Base-by-base conservation (phyloP, 2,329 filamentous ascomycete genomes). In the Fusarium coffeatum region DNA sequence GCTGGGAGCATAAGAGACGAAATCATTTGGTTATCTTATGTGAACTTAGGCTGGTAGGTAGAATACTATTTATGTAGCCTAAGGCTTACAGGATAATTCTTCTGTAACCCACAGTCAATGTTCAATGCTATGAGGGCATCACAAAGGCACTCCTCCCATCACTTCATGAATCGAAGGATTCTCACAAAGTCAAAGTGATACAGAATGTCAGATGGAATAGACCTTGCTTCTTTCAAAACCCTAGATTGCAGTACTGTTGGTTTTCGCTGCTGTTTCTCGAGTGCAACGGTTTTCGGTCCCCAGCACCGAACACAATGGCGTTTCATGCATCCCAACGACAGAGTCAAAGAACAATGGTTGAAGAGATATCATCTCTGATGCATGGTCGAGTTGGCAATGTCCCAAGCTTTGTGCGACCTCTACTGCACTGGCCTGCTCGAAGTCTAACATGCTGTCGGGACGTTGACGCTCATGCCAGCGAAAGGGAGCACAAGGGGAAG, bases 1-100 rank as follows among this genome's bases (percentile, higher is more conserved):
- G 6, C 34, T 37, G 3, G n/a, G 16, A n/a, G 34, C 9, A n/a
- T n/a, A 37, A 37, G 16, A n/a, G 34, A 37, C 16, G 34, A n/a
- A 37, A 37, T 37, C 9, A 37, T 37, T n/a, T 37, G 34, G 16
- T 37, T 9, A 11, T 10, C 2, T n/a, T 11, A 18, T 37, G 18
- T 4, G 9, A n/a, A 18, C 9, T 37, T 37, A n/a, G 3, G 3
- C 5, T n/a, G 4, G 3, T n/a, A 5, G 5, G 11, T n/a, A 37
- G 16, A 2, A 9, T 11, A 11, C 9, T 37, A 37, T 18, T 37
- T n/a, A 37, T n/a, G 16, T 37, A 37, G 9, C 3, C 3, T 18
- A 37, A 37, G 34, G 2, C 5, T 37, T 6, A 10, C 2, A 18
- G 9, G 1, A 11, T 5, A 11, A 6, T 11, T 2, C 5, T n/a